Base-by-base conservation (phyloP, 129 eudicot species). In the Pulicaria dysenterica region DNA sequence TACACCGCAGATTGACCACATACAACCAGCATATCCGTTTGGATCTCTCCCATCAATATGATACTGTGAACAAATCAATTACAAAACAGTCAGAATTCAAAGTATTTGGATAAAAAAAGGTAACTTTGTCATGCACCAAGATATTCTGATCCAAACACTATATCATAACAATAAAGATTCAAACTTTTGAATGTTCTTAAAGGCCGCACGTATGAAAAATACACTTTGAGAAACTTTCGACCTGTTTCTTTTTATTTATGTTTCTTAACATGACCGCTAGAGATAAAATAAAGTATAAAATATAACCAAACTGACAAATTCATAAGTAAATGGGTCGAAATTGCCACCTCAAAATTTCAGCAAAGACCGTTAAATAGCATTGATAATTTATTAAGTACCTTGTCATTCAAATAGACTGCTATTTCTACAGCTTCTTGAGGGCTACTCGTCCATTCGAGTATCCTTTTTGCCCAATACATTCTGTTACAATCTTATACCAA, bases 391-490 rank as follows among this genome's bases (percentile, higher is more conserved):
- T 14, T 57, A 24, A 24, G 50, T 81, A 91, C 99, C 97, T 88
- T 95, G 81, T 95, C 96, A 73, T 95, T 95, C 76, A 95, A 67
- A 83, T 88, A 85, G 66, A 95, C 85, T 3, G 96, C 76, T 43
- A 82, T 83, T 66, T 89, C 94, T 47, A 95, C 85, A 58, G 99
- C 99, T 86, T 95, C 97, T 81, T 82, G 85, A 6, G 96, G 97
- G 47, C 96, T 89, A 74, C 80, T 83, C 4, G 99, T 95, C 99
- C 99, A 95, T 78, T 95, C 99, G 0, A 91, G 96, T 64, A 95
- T 91, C 89, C 86, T 91, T 76, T 95, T 95, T 5, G 96, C 99
- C 99, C 99, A 95, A 71, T 95, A 95, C 99, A 95, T 95, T 84
- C 99, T 95, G 91, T 54, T 57, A 48, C 42, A 60, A 42, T 39